Evolutionary conservation across 2,329 filamentous ascomycete species (phyloP).

Genomic region (Trichoderma sp.): DNA sequence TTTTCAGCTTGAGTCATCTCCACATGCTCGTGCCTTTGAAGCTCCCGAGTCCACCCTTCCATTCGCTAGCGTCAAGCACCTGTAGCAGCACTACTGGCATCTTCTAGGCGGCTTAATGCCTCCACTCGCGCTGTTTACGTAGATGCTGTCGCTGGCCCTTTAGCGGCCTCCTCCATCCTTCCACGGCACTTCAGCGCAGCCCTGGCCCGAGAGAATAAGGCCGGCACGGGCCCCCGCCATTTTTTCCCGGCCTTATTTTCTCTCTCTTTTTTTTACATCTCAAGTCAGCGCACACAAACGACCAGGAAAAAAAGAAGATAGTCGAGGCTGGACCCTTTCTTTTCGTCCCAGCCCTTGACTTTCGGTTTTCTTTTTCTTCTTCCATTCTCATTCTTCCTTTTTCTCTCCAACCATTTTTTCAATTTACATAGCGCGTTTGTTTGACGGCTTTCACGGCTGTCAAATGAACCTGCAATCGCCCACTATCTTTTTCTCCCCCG

Average conservation of each 20-base stretch:
- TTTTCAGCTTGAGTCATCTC: slow-evolving; percentile 17
- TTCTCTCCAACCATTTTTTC: slow-evolving; percentile 17
- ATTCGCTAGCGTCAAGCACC: not conserved
- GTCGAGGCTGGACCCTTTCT: slow-evolving; percentile 24
- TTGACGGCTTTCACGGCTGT: slow-evolving; percentile 80
- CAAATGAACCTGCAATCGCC: slow-evolving; percentile 96
- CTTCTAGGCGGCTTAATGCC: slow-evolving; percentile 5
- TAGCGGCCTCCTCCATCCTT: slow-evolving; percentile 6
- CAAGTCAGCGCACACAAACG: slow-evolving; percentile 17
- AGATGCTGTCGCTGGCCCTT: not conserved
- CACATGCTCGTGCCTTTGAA: slow-evolving; percentile 7
- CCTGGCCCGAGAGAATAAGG: slow-evolving; percentile 25
- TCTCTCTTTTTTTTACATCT: slow-evolving; percentile 25
- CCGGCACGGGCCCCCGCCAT: slow-evolving; percentile 27
- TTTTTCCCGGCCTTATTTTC: slow-evolving; percentile 19
- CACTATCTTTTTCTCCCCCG: slow-evolving; percentile 59
- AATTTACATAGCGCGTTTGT: slow-evolving; percentile 71
- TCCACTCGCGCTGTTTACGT: slow-evolving; percentile 6
- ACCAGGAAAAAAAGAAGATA: slow-evolving; percentile 1
- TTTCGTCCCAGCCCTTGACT: slow-evolving; percentile 21
- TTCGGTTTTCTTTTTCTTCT: not conserved
- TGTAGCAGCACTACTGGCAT: not conserved
- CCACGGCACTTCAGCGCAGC: not conserved
- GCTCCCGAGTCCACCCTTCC: slow-evolving; percentile 15
- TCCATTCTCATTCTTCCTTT: not conserved